These are phyloP conservation scores for Fusarium agapanthi DNA, from an alignment of 2,329 filamentous ascomycete genomes.

Conservation along the genomic window DNA sequence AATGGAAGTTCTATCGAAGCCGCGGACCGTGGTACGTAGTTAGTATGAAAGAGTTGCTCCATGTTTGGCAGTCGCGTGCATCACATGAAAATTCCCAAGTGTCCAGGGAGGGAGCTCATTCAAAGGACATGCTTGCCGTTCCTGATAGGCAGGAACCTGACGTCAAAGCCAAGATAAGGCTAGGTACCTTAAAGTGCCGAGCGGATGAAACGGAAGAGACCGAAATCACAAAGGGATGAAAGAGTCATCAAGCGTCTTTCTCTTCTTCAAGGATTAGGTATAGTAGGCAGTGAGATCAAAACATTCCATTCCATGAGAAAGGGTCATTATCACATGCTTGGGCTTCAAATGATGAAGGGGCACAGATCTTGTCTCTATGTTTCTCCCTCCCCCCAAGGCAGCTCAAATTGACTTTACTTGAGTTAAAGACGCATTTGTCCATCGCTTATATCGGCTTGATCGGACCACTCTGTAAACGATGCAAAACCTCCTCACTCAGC, in stretches of 20 bases:
- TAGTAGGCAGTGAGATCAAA: background rate
- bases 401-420: background rate
- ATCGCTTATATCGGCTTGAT: slow-evolving; percentile 8
- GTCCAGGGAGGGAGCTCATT: background rate
- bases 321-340: slow-evolving; percentile 1
- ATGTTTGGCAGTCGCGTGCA: slow-evolving; percentile 4
- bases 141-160: slow-evolving; percentile 42
- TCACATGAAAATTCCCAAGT: slow-evolving; percentile 27
- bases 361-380: background rate
- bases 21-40: background rate
- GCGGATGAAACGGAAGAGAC: background rate
- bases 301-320: background rate
- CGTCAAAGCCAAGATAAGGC: slow-evolving; percentile 35
- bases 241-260: background rate
- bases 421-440: background rate
- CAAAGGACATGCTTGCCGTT: slow-evolving; percentile 29
- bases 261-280: background rate
- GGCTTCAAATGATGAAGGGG: background rate
- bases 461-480: background rate
- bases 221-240: slow-evolving; percentile 12
- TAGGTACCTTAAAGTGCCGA: background rate
- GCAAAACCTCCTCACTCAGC: background rate
- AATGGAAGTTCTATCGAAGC: background rate
- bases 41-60: background rate
- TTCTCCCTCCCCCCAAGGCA: background rate